A percentile compares a stretch with the other conserved stretches of the same genome.
Evolutionary conservation across 345 rosid genomes (phyloP).

Genomic region (Hibiscus trionum): DNA sequence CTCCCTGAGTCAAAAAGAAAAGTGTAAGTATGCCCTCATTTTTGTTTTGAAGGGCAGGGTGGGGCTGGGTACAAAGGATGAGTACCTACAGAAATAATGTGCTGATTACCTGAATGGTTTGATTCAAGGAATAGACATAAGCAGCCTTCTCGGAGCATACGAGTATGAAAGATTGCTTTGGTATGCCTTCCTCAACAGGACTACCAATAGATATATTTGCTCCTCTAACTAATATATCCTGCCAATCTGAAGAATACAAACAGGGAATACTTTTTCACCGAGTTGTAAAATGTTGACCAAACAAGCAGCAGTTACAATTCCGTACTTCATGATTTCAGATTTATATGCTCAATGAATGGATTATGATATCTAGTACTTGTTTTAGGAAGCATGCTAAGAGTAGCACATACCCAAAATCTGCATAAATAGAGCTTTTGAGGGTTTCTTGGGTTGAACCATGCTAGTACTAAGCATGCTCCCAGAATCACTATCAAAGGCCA

Average conservation of each 20-base stretch:
- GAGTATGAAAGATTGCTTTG: constrained; percentile 50
- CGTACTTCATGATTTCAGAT: neutral
- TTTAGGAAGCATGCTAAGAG: neutral
- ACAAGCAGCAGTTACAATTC: neutral
- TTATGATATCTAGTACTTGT: neutral
- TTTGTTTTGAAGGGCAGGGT: neutral
- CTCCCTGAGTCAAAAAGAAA: constrained; percentile 39
- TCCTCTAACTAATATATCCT: constrained; percentile 29
- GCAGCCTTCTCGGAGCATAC: constrained; percentile 82
- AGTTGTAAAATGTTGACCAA: neutral
- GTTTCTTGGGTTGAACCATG: constrained; percentile 70
- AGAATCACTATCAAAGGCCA: constrained; percentile 59
- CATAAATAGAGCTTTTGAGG: constrained; percentile 72
- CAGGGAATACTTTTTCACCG: neutral
- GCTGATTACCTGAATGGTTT: constrained; percentile 55
- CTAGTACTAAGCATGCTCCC: constrained; percentile 58
- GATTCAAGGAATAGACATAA: constrained; percentile 63
- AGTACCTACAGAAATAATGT: neutral
- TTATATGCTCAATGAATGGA: neutral
- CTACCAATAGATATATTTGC: constrained; percentile 22
- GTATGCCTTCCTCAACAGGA: constrained; percentile 33
- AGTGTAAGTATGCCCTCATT: neutral
- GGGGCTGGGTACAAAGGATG: neutral
- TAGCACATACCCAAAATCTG: constrained; percentile 53
- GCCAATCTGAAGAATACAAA: constrained; percentile 38